These are phyloP conservation scores for Geotrichum citri-aurantii DNA, from an alignment of 1,139 yeast species.

Conservation along the genomic window DNA sequence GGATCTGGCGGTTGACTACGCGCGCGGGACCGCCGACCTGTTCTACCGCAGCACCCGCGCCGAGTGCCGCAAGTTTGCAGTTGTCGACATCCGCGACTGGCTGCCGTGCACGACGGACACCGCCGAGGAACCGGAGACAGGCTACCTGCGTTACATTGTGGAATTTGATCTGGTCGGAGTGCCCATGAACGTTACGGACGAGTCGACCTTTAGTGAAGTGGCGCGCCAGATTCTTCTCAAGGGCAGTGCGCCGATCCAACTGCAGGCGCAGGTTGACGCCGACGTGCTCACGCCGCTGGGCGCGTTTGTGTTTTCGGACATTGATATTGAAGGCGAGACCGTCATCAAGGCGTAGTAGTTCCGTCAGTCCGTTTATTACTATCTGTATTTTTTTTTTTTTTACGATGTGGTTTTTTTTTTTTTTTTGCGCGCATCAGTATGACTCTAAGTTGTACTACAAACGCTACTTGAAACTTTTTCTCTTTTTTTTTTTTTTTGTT, in stretches of 20 bases:
- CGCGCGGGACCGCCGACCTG: constrained; percentile 32
- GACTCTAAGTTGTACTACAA: background rate
- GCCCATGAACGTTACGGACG: constrained; percentile 33
- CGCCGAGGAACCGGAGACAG: constrained; percentile 1
- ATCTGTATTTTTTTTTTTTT: too few relatives aligned
- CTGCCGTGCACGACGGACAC: constrained; percentile 30
- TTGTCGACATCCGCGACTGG: constrained; percentile 33
- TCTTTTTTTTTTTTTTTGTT: too few relatives aligned
- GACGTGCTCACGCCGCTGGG: constrained; percentile 42
- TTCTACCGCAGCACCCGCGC: constrained; percentile 18
- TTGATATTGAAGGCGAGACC: constrained; percentile 28
- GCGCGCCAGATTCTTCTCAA: constrained; percentile 28
- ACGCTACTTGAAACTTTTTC: background rate
- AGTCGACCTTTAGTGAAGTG: constrained; percentile 29
- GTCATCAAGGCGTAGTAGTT: constrained; percentile 11
- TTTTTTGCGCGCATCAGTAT: background rate
- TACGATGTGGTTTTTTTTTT: background rate
- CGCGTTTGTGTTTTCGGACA: constrained; percentile 29
- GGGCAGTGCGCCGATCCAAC: constrained; percentile 29
- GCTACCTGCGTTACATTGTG: constrained; percentile 23
- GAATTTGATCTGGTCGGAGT: constrained; percentile 27
- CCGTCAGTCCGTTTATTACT: background rate
- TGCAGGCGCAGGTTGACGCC: constrained; percentile 35
- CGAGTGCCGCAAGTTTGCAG: constrained; percentile 30
- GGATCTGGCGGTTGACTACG: constrained; percentile 20